Evolutionary conservation across 768 basidiomycete genomes (phyloP), one percentile per base, ranked within the genome.

Genomic region (Tricholoma furcatifolium): DNA sequence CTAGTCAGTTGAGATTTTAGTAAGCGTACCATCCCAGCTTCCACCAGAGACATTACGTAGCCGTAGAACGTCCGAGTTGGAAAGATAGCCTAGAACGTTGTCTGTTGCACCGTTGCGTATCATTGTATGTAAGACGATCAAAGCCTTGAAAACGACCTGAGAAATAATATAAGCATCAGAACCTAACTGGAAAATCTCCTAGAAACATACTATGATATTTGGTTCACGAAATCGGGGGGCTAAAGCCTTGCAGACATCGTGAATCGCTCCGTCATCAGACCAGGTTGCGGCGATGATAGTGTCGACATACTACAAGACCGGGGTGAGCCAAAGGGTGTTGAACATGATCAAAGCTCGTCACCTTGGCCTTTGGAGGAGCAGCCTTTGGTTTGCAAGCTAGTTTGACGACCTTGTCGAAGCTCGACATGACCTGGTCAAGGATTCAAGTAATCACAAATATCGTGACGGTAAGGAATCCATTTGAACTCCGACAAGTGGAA

Each of bases 71-170:
- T 96, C 91, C 2, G 84, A 80, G 31, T 85, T 81, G 5, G 91
- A 86, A 35, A 98, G 80, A 69, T 93, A 88, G 11, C 82, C 76
- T 17, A 98, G 79, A 11, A 98, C 82, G 65, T 94, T 92, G 74
- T 98, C 94, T 6, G 95, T 97, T 2, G 91, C 81, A n/a, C 97
- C 97, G 56, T 91, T 93, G 23, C 97, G 85, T 66, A 98, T 91
- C 91, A 99, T 93, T 30, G 87, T 92, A 67, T 99, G 97, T 6
- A 98, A 75, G 3, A 96, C 92, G 61, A 99, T 87, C 60, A 98
- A 76, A 0, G 94, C 93, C 66, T 99, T 99, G 83, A 98, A 98
- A n/a, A 92, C 94, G 59, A 98, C 81, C 94, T 97, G 62, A n/a
- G 38, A 50, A 40, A 47, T 43, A 39, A 47, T 17, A 11, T 21